Conservation (phyloP, 441 rosid species). For the Hura crepitans region DNA sequence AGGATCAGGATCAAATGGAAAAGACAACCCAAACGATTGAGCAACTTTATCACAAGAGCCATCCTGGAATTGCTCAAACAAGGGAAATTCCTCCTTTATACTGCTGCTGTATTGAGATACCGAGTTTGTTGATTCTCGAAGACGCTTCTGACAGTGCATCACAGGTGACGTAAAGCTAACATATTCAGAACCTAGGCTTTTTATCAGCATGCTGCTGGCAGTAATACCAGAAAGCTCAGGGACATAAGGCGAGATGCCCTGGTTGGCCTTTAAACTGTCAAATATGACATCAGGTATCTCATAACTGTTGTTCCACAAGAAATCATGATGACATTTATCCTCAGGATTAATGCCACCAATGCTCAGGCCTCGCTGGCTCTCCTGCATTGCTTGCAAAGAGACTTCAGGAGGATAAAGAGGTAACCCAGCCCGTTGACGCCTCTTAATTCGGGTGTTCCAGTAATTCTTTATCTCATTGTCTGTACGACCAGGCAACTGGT, state of each 20-base stretch:
- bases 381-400: conserved; percentile 57
- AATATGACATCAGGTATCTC: conserved; percentile 68
- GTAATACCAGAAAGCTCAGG: conserved; percentile 62
- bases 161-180: conserved; percentile 50
- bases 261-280: conserved; percentile 59
- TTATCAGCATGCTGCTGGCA: conserved; percentile 54
- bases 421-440: conserved; percentile 90
- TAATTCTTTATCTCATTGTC: conserved; percentile 99
- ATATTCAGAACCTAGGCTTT: conserved; percentile 53
- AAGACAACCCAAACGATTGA: conserved; percentile 45
- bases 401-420: conserved; percentile 93
- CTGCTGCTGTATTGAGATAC: conserved; percentile 42
- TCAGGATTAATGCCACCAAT: conserved; percentile 32
- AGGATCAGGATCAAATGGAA: conserved; percentile 53
- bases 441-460: conserved; percentile 95
- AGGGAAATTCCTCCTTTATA: conserved; percentile 48
- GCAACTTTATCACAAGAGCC: conserved; percentile 40
- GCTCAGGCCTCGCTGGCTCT: conserved; percentile 47
- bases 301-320: conserved; percentile 45
- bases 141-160: conserved; percentile 53
- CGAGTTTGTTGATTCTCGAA: conserved; percentile 49
- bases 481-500: conserved; percentile 92
- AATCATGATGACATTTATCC: conserved; percentile 50
- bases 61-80: conserved; percentile 48
- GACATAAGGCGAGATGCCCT: conserved; percentile 45